A percentile compares a stretch with the other conserved stretches of the same genome.
phyloP scores from a whole-genome alignment of 495 filamentous ascomycete genomes.

The Hypoxylon intermedium region DNA sequence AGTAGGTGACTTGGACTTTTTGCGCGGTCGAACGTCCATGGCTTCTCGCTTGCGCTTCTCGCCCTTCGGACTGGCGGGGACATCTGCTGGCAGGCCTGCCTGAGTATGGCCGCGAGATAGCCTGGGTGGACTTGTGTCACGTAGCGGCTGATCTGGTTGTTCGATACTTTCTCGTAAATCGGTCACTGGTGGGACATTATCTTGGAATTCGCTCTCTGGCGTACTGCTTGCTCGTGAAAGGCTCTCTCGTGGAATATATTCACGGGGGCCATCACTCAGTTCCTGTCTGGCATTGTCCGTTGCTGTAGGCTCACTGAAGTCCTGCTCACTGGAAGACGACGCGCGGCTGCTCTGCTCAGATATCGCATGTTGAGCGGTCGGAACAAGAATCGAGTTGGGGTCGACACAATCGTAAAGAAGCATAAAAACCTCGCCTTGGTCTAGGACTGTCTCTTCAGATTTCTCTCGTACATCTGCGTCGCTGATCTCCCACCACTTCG shows the following conservation, averaged over 20 bases:
- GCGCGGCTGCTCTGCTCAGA: neutral
- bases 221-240: no score
- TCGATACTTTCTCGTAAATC: neutral
- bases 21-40: neutral
- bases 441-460: slow-evolving; percentile 73
- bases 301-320: neutral
- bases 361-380: slow-evolving; percentile 16
- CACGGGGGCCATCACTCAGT: neutral
- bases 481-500: slow-evolving; percentile 83
- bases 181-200: no score
- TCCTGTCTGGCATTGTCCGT: neutral
- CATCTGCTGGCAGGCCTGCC: neutral
- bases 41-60: neutral
- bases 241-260: no score
- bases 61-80: neutral
- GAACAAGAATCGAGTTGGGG: slow-evolving; percentile 40
- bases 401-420: slow-evolving; percentile 86
- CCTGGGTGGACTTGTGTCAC: neutral
- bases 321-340: neutral
- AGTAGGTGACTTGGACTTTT: neutral
- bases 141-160: no score
- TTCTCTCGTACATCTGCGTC: slow-evolving; percentile 82
- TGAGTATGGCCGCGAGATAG: neutral
- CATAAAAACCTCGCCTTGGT: slow-evolving; percentile 91
- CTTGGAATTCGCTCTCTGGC: no score